Evolutionary conservation across 2,329 filamentous ascomycete species (phyloP).

Genomic region (Alternaria viburni): DNA sequence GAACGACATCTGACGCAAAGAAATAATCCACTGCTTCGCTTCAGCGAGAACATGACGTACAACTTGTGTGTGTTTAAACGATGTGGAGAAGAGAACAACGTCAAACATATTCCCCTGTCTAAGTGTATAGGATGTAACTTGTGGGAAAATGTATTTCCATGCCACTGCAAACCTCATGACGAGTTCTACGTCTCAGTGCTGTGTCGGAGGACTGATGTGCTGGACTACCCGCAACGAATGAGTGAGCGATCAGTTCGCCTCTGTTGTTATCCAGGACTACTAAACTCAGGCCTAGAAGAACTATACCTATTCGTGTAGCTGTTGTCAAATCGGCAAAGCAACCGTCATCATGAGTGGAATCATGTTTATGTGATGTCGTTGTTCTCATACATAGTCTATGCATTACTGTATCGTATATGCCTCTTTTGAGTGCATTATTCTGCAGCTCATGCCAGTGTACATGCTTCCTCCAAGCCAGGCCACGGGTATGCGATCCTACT

Average conservation of each 20-base stretch:
- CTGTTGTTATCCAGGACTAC: background rate
- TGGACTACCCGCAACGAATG: background rate
- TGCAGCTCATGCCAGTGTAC: background rate
- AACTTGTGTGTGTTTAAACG: background rate
- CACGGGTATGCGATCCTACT: background rate
- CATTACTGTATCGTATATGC: constrained; percentile 17
- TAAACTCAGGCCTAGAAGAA: background rate
- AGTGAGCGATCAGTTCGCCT: background rate
- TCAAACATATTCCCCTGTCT: background rate
- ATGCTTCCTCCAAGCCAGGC: background rate
- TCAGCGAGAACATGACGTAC: background rate
- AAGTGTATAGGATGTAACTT: background rate
- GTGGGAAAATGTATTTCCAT: background rate
- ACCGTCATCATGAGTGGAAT: background rate
- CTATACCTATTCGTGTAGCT: background rate
- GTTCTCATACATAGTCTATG: constrained; percentile 20
- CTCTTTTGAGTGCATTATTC: background rate
- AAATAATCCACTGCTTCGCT: background rate
- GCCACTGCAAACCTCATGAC: background rate
- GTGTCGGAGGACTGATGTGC: background rate
- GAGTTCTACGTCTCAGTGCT: background rate
- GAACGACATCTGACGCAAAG: background rate
- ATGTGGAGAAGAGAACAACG: background rate
- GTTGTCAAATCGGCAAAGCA: background rate
- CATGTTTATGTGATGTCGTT: constrained; percentile 6